These are phyloP conservation scores for Neurospora discreta DNA, from an alignment of 495 filamentous ascomycete genomes.

Conservation along the genomic window DNA sequence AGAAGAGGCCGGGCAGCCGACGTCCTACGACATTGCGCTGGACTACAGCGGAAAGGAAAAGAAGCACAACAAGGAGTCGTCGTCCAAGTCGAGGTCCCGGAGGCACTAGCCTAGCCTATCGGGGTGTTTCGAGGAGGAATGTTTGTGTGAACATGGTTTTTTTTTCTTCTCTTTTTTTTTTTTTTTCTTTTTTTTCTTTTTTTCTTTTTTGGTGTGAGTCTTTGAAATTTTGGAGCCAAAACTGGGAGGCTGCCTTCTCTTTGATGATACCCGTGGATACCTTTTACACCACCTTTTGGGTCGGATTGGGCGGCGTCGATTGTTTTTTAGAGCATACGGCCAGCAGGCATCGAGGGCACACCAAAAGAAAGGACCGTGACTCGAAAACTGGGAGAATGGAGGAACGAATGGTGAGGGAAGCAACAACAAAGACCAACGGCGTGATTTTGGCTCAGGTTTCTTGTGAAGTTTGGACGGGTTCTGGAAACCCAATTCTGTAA, in stretches of 20 bases:
- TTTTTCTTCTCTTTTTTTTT: too few species aligned
- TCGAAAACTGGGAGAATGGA: neutral
- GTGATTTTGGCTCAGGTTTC: neutral
- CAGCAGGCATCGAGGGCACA: neutral
- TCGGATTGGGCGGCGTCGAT: neutral
- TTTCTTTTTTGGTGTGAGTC: neutral
- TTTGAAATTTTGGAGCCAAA: neutral
- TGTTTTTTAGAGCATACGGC: neutral
- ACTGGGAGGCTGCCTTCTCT: neutral
- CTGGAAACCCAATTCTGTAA: neutral
- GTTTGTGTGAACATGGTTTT: neutral
- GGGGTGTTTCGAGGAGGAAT: neutral
- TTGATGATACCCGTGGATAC: neutral
- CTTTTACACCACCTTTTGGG: neutral
- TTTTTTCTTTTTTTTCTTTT: too few species aligned
- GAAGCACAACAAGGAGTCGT: neutral
- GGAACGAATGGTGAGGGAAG: neutral
- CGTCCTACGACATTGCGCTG: conserved; percentile 12
- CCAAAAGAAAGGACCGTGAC: neutral
- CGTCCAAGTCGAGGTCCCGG: neutral
- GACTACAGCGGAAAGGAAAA: conserved; percentile 12
- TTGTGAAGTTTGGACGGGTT: neutral
- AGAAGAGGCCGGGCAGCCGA: neutral
- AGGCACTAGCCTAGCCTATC: neutral
- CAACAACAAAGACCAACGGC: neutral